Conservation (phyloP, 306 rosid genomes). For the Vigna hirtella region DNA sequence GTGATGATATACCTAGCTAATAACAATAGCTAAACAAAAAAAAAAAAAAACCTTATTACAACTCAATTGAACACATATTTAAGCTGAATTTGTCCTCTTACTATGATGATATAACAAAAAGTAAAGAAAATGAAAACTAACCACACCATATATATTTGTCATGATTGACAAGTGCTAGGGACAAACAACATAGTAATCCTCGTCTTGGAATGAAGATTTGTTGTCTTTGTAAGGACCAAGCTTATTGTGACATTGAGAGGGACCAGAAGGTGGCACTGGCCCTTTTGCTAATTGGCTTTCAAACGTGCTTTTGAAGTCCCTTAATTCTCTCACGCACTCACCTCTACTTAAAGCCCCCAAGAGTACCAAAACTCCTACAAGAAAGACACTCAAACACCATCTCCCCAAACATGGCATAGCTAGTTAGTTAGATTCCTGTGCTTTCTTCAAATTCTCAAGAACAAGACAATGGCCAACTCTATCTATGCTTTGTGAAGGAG, state of each 20-base stretch:
- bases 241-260: constrained; percentile 68
- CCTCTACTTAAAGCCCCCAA: constrained; percentile 46
- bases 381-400: constrained; percentile 36
- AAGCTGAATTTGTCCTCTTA: no score
- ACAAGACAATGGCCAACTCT: background rate
- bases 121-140: no score
- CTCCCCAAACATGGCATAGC: constrained; percentile 47
- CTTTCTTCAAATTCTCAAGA: constrained; percentile 23
- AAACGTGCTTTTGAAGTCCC: constrained; percentile 51
- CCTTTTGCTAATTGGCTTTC: constrained; percentile 63
- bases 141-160: no score
- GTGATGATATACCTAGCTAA: no score
- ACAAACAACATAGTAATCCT: constrained; percentile 50
- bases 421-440: background rate
- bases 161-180: constrained; percentile 41
- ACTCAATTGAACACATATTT: no score
- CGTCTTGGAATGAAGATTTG: constrained; percentile 39
- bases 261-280: constrained; percentile 79
- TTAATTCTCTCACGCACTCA: constrained; percentile 53
- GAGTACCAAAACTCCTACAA: constrained; percentile 33
- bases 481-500: constrained; percentile 17
- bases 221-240: constrained; percentile 53
- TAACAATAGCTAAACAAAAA: no score
- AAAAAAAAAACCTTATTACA: no score
- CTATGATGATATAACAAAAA: no score